These are phyloP conservation scores for Acer campestre DNA, from an alignment of 345 rosid species.

Conservation along the genomic window DNA sequence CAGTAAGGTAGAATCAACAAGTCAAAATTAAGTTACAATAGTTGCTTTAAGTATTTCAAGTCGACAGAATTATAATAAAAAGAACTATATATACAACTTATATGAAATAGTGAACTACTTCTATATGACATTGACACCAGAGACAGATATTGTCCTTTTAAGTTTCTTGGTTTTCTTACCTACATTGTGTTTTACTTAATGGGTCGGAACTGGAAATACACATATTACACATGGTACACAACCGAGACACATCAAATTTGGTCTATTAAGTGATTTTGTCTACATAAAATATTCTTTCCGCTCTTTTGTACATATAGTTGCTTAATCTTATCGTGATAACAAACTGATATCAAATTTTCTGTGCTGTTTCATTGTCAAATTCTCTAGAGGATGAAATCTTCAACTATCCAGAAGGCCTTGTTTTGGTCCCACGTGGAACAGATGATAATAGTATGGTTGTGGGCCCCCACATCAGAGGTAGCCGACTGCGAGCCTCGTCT, in stretches of 20 bases:
- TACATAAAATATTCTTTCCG: background rate
- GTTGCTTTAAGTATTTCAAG: background rate
- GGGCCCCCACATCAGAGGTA: slow-evolving; percentile 91
- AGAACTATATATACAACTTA: background rate
- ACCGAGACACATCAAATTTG: background rate
- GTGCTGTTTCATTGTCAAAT: slow-evolving; percentile 41
- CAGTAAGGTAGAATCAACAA: background rate
- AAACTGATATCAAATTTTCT: slow-evolving; percentile 2
- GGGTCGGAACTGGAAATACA: background rate
- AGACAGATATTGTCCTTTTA: background rate
- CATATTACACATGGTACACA: background rate
- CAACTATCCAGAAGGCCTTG: slow-evolving; percentile 86
- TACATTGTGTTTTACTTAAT: background rate
- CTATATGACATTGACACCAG: background rate
- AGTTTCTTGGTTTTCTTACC: background rate
- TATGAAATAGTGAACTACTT: slow-evolving; percentile 9
- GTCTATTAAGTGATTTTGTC: background rate
- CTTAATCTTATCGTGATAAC: background rate
- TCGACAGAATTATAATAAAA: background rate
- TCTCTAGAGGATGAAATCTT: slow-evolving; percentile 72
- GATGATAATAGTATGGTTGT: slow-evolving; percentile 67
- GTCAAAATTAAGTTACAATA: background rate
- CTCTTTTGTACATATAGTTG: background rate
- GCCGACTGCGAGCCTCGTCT: slow-evolving; percentile 80
- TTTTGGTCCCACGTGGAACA: slow-evolving; percentile 85